Evolutionary conservation across 192 early-diverging fungal species (phyloP).

Genomic region (Coemansia sp.): DNA sequence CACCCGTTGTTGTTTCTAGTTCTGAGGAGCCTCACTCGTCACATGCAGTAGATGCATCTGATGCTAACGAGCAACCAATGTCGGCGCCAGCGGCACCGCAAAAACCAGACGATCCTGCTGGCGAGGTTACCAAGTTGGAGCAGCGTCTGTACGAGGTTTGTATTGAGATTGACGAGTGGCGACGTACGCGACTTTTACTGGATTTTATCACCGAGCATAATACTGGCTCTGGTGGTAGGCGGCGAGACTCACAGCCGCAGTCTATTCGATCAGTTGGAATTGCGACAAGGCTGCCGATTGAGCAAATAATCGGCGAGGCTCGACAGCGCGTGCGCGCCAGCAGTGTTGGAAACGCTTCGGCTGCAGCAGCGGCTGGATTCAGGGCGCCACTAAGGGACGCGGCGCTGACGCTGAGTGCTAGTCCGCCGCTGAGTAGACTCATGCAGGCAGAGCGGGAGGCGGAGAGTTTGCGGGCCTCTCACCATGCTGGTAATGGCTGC

Average conservation of each 20-base stretch:
- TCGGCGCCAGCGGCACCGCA: conserved; percentile 1
- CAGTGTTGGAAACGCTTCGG: conserved; percentile 15
- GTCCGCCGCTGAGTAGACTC: conserved; percentile 42
- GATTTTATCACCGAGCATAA: conserved; percentile 24
- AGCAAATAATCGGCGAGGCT: conserved; percentile 21
- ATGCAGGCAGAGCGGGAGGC: conserved; percentile 44
- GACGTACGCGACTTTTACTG: conserved; percentile 26
- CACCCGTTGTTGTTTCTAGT: background rate
- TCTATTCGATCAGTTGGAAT: conserved; percentile 19
- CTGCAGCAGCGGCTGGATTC: background rate
- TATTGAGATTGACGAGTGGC: conserved; percentile 54
- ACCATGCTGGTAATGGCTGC: background rate
- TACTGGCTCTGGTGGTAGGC: background rate
- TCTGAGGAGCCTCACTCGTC: background rate
- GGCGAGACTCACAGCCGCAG: conserved; percentile 16
- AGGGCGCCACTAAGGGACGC: conserved; percentile 2
- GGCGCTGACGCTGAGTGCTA: conserved; percentile 12
- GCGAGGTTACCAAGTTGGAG: conserved; percentile 17
- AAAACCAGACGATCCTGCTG: background rate
- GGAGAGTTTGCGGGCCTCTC: background rate
- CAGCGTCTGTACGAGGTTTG: conserved; percentile 27
- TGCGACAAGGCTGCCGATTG: conserved; percentile 15
- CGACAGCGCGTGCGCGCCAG: conserved; percentile 22
- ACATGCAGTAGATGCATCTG: background rate
- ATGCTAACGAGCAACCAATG: background rate